A percentile compares a stretch with the other conserved stretches of the same genome.
phyloP scores from a whole-genome alignment of 192 early-diverging fungal genomes.

The Rhizophagus prolifer region DNA sequence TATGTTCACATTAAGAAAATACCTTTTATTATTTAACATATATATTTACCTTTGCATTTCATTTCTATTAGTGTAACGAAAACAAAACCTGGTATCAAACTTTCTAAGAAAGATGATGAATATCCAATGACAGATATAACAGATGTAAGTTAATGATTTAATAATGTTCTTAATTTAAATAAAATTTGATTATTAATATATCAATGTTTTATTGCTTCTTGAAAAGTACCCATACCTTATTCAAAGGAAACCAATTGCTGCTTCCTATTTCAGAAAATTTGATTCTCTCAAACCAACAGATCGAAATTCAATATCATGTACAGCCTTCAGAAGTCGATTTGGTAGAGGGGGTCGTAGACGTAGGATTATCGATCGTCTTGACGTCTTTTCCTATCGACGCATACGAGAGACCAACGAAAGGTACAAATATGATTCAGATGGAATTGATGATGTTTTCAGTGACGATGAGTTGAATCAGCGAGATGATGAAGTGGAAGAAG shows the following conservation, averaged over 20 bases:
- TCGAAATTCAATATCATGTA: too few relatives aligned
- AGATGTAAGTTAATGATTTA: neutral
- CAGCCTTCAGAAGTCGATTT: conserved; percentile 57
- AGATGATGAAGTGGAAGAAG: neutral
- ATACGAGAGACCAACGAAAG: neutral
- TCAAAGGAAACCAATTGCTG: neutral
- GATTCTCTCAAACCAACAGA: neutral
- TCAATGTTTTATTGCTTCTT: neutral
- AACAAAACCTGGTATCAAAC: conserved; percentile 57
- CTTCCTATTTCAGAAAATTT: neutral
- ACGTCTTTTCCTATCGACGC: neutral
- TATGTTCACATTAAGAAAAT: conserved; percentile 31
- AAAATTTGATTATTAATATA: neutral
- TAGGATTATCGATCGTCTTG: conserved; percentile 60
- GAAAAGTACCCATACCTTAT: neutral
- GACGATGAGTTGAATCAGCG: conserved; percentile 5
- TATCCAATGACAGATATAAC: conserved; percentile 1
- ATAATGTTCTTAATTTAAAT: neutral
- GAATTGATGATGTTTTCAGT: conserved; percentile 19
- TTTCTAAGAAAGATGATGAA: conserved; percentile 43
- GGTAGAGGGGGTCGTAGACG: conserved; percentile 76
- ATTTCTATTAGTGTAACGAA: conserved; percentile 51
- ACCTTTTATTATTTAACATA: neutral
- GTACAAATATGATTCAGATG: conserved; percentile 24
- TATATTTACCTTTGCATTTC: neutral